Base-by-base conservation (phyloP, 352 stramenopile genomes). In the Phytophthora capsici region DNA sequence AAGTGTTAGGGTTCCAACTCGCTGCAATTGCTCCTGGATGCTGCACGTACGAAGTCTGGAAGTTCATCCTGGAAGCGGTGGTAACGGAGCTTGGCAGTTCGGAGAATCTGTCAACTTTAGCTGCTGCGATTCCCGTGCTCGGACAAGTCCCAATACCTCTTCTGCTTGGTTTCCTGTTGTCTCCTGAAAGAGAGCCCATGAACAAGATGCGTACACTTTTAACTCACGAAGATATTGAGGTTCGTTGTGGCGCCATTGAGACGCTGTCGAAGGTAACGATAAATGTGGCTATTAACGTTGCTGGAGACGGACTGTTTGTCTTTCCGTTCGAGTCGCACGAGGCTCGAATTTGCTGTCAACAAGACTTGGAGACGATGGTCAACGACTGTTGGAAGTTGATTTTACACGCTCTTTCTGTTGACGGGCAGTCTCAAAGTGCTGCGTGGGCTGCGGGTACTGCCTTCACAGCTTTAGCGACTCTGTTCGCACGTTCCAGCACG, bases 301-400 rank as follows among this genome's bases (percentile, higher is more conserved):
- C 82, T 23, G 77, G 69, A 19, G 80, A 88, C 20, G 86, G 77
- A 14, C 60, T 93, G 3, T 82, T 83, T 17, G 75, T 76, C 22
- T 93, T 95, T 57, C 80, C 87, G 6, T 94, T 95, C 45, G 87
- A 95, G 41, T 93, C 87, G 5, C 83, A 95, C 48, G 87, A 95
- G 53, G 79, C 87, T 3, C 79, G 87, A 36, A 84, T 91, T 55
- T 85, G 87, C 45, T 90, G 80, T 53, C 87, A 94, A 52, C 87
- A 95, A 71, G 85, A 95, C 50, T 60, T 92, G 4, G 86, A 82
- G 70, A 91, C 75, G 13, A 75, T 95, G 26, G 73, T 92, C 20
- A 76, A 73, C 6, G 87, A 95, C 67, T 85, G 86, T 19, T 94
- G 86, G 84, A 94, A 93, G 57, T 57, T 94, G 52, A 89, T 92